Percentiles rank a stretch among this genome's conserved stretches.
phyloP scores from a whole-genome alignment of 75 land plant species.

The Picea glauca region DNA sequence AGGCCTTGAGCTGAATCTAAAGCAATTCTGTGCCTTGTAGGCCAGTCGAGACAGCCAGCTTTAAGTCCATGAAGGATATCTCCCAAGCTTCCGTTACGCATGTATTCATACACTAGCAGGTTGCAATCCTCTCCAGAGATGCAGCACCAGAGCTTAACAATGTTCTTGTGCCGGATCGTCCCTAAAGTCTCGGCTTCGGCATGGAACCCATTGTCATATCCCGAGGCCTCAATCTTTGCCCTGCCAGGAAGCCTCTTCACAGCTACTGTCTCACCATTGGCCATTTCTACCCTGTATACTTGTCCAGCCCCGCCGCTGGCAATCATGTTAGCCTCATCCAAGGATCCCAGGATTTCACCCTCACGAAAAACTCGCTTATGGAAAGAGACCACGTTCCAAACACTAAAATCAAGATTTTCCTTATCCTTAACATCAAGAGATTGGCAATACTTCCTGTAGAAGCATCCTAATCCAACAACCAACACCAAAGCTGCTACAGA shows the following conservation, averaged over 20 bases:
- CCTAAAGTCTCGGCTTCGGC: slow-evolving; percentile 32
- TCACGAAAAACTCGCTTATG: slow-evolving; percentile 29
- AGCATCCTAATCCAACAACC: slow-evolving; percentile 36
- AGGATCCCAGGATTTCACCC: slow-evolving; percentile 14
- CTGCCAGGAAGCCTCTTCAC: slow-evolving; percentile 39
- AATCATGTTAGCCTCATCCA: slow-evolving; percentile 32
- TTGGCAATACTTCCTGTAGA: slow-evolving; percentile 31
- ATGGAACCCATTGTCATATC: slow-evolving; percentile 11
- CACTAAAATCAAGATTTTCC: not conserved
- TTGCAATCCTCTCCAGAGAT: slow-evolving; percentile 29
- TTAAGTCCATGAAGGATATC: slow-evolving; percentile 25
- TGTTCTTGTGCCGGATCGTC: slow-evolving; percentile 29
- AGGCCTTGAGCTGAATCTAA: slow-evolving; percentile 28
- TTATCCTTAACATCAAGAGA: slow-evolving; percentile 26
- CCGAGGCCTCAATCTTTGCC: not conserved
- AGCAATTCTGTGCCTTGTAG: slow-evolving; percentile 12
- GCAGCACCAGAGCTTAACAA: slow-evolving; percentile 38
- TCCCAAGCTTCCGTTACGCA: slow-evolving; percentile 40
- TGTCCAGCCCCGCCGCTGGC: slow-evolving; percentile 39
- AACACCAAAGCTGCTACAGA: slow-evolving; percentile 37
- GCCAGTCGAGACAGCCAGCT: slow-evolving; percentile 15
- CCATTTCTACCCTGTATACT: slow-evolving; percentile 29
- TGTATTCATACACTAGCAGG: slow-evolving; percentile 39
- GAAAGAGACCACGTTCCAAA: slow-evolving; percentile 10
- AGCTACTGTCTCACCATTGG: slow-evolving; percentile 29